Evolutionary conservation across 352 stramenopile genomes (phyloP), one percentile per base, ranked within the genome.

Genomic region (Nothophytophthora sp.): DNA sequence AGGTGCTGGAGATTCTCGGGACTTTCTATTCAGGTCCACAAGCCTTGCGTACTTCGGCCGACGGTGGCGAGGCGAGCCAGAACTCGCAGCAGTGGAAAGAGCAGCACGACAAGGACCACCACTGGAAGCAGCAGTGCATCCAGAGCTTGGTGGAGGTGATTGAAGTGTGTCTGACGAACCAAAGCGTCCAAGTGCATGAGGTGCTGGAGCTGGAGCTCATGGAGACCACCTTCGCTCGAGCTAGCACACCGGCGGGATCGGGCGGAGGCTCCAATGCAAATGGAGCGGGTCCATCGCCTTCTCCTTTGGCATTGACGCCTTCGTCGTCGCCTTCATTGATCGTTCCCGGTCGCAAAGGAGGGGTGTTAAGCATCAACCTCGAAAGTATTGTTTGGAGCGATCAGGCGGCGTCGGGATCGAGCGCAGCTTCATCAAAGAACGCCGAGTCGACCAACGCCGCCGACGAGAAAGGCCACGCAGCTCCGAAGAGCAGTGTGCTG

Each of bases 341-440:
- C 13, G 37, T 47, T 32, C 33, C 66, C 2, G 62, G 51, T 33
- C 61, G 65, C 9, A 70, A 86, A 63, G 79, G 80, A 20, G 80
- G 83, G 8, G 82, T 90, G 15, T 86, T 92, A 27, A 81, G 69
- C 32, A 79, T 93, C 44, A 87, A 82, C 22, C 50, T 92, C 6
- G 79, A 93, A 36, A 86, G 71, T 39, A 93, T 93, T 50, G 79
- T 90, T 7, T 93, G 83, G 83, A 93, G 78, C 42, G 83, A 93
- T 34, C 78, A 90, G 34, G 46, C 61, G 10, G 44, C 20, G 8
- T 22, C 51, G 23, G 33, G n/a, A n/a, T n/a, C n/a, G n/a, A n/a
- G 50, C 9, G 20, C 38, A 27, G 24, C 48, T 25, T 60, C 44
- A 8, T 38, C 23, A 45, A 50, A 28, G 34, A 58, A 47, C 28